Base-by-base conservation (phyloP, 2,329 filamentous ascomycete genomes). In the Fusarium sp. region DNA sequence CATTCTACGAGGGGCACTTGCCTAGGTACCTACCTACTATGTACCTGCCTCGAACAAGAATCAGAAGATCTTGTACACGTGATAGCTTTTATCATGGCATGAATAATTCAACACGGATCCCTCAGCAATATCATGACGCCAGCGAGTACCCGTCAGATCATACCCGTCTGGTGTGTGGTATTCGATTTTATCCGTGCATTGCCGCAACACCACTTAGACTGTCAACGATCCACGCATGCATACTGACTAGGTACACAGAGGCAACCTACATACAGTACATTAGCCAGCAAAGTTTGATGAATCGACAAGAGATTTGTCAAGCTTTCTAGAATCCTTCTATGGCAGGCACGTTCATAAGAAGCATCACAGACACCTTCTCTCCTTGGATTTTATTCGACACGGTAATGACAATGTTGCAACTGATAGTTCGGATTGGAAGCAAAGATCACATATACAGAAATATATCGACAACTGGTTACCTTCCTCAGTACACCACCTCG, bases 51-150 rank as follows among this genome's bases (percentile, higher is more conserved):
- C 18, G 34, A 18, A n/a, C 16, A n/a, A 43, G 25, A 18, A 70
- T 72, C 67, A 71, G 70, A 61, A 74, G 70, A 73, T 74, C 29
- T 53, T 56, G 16, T 18, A 63, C 61, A 66, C 55, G 60, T 68
- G 64, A 68, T 27, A 27, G 22, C 29, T 16, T n/a, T 29, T 52
- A 11, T 44, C 53, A 25, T 40, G 22, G 25, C 27, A 55, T 54
- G 30, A 47, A 46, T 38, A 50, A 55, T 32, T 32, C 38, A 51
- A 50, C 14, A 58, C 42, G 54, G 38, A 30, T 42, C 29, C 54
- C 55, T 64, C 38, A 53, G 40, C 20, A 40, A 53, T 25, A 53
- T 29, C 50, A 56, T 50, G 25, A 62, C 43, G 18, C 9, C 15
- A 34, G 24, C 14, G 34, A n/a, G 32, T 20, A 25, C 22, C 24